Evolutionary conservation across 805 yeast species (phyloP).

Genomic region (Yamadazyma sp.): DNA sequence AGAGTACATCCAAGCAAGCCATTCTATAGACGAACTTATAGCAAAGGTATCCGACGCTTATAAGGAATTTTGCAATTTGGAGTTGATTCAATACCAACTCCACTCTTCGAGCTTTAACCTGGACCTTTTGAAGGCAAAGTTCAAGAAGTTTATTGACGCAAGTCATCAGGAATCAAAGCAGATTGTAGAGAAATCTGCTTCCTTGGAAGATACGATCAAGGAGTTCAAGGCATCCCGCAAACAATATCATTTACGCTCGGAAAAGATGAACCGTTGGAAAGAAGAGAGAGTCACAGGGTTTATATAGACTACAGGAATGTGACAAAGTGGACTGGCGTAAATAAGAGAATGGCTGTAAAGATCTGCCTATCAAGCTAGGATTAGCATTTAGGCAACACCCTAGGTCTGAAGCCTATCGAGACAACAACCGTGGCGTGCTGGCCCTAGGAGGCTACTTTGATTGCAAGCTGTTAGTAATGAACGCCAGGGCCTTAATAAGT

Average conservation of each 20-base stretch:
- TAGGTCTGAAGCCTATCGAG: no score
- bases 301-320: conserved; percentile 16
- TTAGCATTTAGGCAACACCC: no score
- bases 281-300: conserved; percentile 47
- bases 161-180: conserved; percentile 23
- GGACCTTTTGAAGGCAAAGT: conserved; percentile 30
- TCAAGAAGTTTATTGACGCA: conserved; percentile 22
- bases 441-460: no score
- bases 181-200: conserved; percentile 14
- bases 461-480: no score
- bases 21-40: conserved; percentile 25
- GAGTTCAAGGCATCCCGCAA: conserved; percentile 20
- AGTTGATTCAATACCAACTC: conserved; percentile 39
- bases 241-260: conserved; percentile 35
- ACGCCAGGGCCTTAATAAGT: no score
- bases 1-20: conserved; percentile 22
- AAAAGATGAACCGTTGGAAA: conserved; percentile 42
- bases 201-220: conserved; percentile 17
- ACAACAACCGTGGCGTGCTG: no score
- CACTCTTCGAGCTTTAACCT: conserved; percentile 37
- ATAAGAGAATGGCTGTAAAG: no score
- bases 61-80: conserved; percentile 34
- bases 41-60: conserved; percentile 24
- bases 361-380: no score
- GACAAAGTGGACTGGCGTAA: no score